A percentile compares a stretch with the other conserved stretches of the same genome.
phyloP scores from a whole-genome alignment of 768 basidiomycete genomes.

The Clitopilus passeckerianus region DNA sequence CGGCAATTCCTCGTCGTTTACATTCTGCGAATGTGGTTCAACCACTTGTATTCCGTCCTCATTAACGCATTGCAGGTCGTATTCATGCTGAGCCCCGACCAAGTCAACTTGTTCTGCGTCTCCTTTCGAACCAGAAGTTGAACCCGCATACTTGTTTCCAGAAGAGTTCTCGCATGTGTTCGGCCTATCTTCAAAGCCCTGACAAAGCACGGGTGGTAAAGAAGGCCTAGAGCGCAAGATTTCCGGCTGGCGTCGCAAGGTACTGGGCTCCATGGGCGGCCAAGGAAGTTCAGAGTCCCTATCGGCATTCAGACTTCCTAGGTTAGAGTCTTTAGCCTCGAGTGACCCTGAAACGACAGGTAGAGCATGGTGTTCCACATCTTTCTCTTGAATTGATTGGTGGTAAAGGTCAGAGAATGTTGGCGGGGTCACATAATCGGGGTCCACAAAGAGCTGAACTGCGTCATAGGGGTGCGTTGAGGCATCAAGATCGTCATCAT shows the following conservation, averaged over 20 bases:
- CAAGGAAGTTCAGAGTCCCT: neutral
- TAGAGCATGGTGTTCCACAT: neutral
- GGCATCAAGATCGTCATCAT: constrained; percentile 12
- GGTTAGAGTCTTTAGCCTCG: no score
- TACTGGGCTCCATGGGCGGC: neutral
- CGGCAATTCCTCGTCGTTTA: no score
- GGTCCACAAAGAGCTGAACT: constrained; percentile 6
- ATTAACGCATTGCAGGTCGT: no score
- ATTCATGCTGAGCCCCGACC: no score
- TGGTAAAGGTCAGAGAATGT: constrained; percentile 37
- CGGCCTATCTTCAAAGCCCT: neutral
- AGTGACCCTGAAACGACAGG: neutral
- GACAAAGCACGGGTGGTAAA: neutral
- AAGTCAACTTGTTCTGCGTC: no score
- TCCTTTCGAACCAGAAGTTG: no score
- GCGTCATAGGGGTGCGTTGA: constrained; percentile 24
- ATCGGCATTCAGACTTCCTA: no score
- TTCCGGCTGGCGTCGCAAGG: neutral
- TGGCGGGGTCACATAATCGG: constrained; percentile 20
- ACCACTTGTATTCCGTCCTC: no score
- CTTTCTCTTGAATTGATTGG: constrained; percentile 19
- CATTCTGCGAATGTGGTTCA: no score
- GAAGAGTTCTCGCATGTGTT: no score
- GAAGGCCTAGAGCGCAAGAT: neutral
- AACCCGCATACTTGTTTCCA: no score